These are phyloP conservation scores for Mangifera indica DNA, from an alignment of 345 rosid genomes.

Conservation along the genomic window DNA sequence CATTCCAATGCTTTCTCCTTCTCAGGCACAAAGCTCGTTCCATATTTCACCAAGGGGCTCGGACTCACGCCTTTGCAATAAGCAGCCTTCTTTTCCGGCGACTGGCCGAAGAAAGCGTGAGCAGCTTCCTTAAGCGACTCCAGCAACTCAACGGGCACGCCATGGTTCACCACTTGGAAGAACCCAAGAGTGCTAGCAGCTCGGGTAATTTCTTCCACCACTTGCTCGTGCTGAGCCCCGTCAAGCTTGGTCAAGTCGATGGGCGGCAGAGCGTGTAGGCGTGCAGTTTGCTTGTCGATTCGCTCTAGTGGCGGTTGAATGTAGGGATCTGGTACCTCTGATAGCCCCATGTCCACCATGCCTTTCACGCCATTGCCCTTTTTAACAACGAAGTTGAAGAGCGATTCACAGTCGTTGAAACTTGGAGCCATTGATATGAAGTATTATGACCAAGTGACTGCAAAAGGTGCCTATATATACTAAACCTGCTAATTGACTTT, in stretches of 20 bases:
- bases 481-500: no score
- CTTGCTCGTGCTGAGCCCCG: conserved; percentile 39
- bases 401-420: no score
- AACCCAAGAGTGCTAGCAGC: conserved; percentile 59
- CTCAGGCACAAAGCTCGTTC: no score
- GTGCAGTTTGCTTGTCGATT: conserved; percentile 34
- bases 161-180: conserved; percentile 62
- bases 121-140: conserved; percentile 44
- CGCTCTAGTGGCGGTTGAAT: conserved; percentile 40
- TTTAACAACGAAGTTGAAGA: no score
- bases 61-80: no score
- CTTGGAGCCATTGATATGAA: no score
- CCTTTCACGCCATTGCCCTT: conserved; percentile 47
- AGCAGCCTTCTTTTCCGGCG: conserved; percentile 46
- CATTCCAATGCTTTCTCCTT: no score
- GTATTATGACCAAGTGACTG: no score
- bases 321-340: conserved; percentile 37
- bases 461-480: no score
- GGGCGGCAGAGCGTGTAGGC: conserved; percentile 21
- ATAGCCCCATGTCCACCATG: conserved; percentile 44
- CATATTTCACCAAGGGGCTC: no score
- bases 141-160: conserved; percentile 44
- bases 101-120: conserved; percentile 40
- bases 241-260: conserved; percentile 46
- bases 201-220: conserved; percentile 32